Base-by-base conservation (phyloP, 441 rosid genomes). In the Codiaeum variegatum region DNA sequence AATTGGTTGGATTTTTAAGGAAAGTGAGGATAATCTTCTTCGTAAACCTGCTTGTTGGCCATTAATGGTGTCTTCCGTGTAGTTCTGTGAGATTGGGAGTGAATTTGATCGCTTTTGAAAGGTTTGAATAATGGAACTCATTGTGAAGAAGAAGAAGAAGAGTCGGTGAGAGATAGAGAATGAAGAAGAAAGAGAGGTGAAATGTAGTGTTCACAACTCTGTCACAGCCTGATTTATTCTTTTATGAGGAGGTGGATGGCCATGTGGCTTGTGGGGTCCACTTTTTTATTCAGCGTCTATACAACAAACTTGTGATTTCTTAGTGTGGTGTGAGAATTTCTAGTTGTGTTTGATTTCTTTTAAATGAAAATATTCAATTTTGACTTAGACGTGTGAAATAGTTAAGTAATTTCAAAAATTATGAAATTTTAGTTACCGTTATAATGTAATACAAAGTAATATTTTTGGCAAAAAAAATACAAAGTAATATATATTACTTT, bases 21-120 rank as follows among this genome's bases (percentile, higher is more conserved):
- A 91, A 24, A 90, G 85, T 13, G 96, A 88, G 8, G 98, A 89
- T 21, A 90, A 87, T 52, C 94, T 78, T 44, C 83, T 82, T 3
- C 92, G 87, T 5, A 88, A 36, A 10, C 84, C 80, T n/a, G n/a
- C n/a, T 0, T 65, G 81, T 13, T 23, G 58, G 77, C 36, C 6
- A 0, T 46, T 28, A 32, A n/a, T n/a, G n/a, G n/a, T n/a, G n/a
- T n/a, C n/a, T n/a, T 13, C 40, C 12, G 70, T 56, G 29, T 8
- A 49, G 55, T 74, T 29, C 8, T 79, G 80, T 36, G 90, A 83
- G 66, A 84, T 75, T 0, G 89, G 87, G 29, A 86, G 75, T 1
- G 83, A n/a, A 59, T 15, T 59, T 3, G 6, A 69, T 2, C 84
- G 82, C 62, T 80, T 90, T 32, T 82, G 92, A 74, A 91, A 81